phyloP scores from a whole-genome alignment of 2,329 filamentous ascomycete species.

The Ophiosphaerella herpotricha region DNA sequence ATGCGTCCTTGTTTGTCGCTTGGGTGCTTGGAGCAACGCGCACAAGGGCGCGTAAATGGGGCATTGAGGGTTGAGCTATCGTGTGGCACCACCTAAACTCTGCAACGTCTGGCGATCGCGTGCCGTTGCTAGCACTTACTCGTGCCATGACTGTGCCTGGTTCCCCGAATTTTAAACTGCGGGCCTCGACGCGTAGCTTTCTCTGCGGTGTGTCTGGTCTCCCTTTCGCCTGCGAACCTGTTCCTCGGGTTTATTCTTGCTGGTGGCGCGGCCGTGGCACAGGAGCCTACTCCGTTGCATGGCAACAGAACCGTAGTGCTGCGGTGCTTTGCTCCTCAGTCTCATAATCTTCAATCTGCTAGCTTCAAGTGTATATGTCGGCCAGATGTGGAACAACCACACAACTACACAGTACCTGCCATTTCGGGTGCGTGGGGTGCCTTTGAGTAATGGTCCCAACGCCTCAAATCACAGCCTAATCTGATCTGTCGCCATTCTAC shows the following conservation, averaged over 20 bases:
- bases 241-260: constrained; percentile 17
- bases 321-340: too few species aligned
- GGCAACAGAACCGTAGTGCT: neutral
- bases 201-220: constrained; percentile 8
- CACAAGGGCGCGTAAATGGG: neutral
- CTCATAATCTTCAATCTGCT: neutral
- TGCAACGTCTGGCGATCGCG: constrained; percentile 10
- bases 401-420: constrained; percentile 2
- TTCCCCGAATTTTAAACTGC: constrained; percentile 35
- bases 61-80: constrained; percentile 9
- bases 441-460: constrained; percentile 19
- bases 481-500: constrained; percentile 39
- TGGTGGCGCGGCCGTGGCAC: constrained; percentile 23
- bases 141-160: constrained; percentile 2
- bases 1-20: constrained; percentile 5
- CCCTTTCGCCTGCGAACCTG: constrained; percentile 24
- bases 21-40: neutral
- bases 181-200: constrained; percentile 31
- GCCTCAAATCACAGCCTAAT: constrained; percentile 43
- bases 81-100: too few species aligned
- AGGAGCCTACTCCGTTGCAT: constrained; percentile 15
- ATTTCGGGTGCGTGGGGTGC: constrained; percentile 3
- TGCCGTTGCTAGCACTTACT: constrained; percentile 10
- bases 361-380: neutral
- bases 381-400: neutral